Conservation (phyloP, 1,284 basidiomycete species). For the Anthracocystis setariae region DNA sequence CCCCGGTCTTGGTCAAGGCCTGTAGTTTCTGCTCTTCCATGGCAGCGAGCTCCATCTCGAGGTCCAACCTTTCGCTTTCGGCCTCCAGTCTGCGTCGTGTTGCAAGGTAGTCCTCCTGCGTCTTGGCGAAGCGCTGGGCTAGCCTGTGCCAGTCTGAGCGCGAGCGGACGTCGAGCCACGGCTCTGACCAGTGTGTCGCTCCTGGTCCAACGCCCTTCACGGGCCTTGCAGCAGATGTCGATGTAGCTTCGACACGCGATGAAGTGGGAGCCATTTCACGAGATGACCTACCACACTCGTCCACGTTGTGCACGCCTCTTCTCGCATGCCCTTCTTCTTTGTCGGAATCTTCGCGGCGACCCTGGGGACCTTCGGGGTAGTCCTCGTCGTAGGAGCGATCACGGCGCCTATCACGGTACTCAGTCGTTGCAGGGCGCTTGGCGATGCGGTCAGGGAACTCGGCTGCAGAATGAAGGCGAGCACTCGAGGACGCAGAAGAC, state of each 20-base stretch:
- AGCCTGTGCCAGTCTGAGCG: constrained; percentile 43
- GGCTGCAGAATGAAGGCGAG: constrained; percentile 14
- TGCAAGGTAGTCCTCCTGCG: constrained; percentile 35
- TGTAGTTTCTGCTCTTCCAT: constrained; percentile 20
- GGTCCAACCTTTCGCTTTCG: constrained; percentile 31
- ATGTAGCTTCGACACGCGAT: constrained; percentile 1
- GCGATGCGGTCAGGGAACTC: constrained; percentile 6
- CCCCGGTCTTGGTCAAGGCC: background rate
- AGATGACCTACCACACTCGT: constrained; percentile 2
- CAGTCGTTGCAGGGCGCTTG: background rate
- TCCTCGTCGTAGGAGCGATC: constrained; percentile 29
- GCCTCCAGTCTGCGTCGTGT: constrained; percentile 22
- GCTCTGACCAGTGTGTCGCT: constrained; percentile 48
- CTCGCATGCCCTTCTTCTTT: background rate
- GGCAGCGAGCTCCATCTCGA: constrained; percentile 23
- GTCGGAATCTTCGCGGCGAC: background rate
- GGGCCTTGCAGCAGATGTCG: constrained; percentile 9
- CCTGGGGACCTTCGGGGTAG: constrained; percentile 1
- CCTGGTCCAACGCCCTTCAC: constrained; percentile 44
- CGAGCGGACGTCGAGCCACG: constrained; percentile 46
- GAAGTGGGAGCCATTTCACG: background rate
- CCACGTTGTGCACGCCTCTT: background rate
- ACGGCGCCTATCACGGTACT: constrained; percentile 18
- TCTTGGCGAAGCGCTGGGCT: constrained; percentile 41
- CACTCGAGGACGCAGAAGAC: constrained; percentile 8